A percentile compares a stretch with the other conserved stretches of the same genome.
These are phyloP conservation scores for Achaetomiella virescens DNA, from an alignment of 495 filamentous ascomycete species.

Conservation along the genomic window DNA sequence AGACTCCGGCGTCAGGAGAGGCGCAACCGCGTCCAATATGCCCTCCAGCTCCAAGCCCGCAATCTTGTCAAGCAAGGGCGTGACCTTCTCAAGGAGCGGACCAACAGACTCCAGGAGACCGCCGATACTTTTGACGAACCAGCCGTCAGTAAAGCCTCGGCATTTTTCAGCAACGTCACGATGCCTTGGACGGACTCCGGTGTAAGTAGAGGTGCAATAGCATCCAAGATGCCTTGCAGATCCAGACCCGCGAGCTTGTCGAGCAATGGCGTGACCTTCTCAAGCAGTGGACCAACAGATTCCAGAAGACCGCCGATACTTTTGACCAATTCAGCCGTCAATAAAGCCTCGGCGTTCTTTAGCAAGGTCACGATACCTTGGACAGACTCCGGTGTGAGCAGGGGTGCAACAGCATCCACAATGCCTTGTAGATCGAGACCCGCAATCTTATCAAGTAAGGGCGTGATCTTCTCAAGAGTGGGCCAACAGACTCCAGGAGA, in stretches of 20 bases:
- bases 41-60: neutral
- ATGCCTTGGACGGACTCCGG: constrained; percentile 33
- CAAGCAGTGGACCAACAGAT: neutral
- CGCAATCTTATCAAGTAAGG: constrained; percentile 25
- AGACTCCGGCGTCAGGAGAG: constrained; percentile 3
- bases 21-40: constrained; percentile 2
- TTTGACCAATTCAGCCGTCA: neutral
- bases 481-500: neutral
- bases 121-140: neutral
- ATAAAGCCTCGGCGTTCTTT: neutral
- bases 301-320: neutral
- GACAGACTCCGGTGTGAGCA: constrained; percentile 35
- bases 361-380: constrained; percentile 35
- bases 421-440: constrained; percentile 26
- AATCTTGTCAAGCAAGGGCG: constrained; percentile 16
- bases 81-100: constrained; percentile 5
- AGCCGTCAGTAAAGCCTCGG: neutral
- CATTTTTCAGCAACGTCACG: constrained; percentile 25
- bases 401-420: constrained; percentile 20
- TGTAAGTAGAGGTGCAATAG: constrained; percentile 28
- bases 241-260: constrained; percentile 16
- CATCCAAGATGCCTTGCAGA: neutral
- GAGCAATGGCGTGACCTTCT: constrained; percentile 26
- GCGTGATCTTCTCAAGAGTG: constrained; percentile 19
- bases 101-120: neutral